Conservation (phyloP, 352 stramenopile genomes). For the Phytophthora kernoviae region DNA sequence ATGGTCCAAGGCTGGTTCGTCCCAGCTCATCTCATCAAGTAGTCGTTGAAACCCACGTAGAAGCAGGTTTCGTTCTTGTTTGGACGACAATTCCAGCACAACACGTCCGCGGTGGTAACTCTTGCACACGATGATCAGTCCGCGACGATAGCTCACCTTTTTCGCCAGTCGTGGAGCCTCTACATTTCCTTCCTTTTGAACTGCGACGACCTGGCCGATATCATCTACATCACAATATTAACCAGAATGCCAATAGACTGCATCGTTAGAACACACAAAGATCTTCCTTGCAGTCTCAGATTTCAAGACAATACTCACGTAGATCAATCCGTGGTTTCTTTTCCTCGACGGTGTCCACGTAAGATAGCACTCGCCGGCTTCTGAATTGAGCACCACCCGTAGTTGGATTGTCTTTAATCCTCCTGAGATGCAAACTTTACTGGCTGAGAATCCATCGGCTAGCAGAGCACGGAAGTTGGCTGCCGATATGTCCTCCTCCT, state of each 20-base stretch:
- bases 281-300: background rate
- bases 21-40: slow-evolving; percentile 51
- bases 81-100: slow-evolving; percentile 65
- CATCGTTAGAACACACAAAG: slow-evolving; percentile 1
- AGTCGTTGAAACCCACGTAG: slow-evolving; percentile 60
- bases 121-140: slow-evolving; percentile 70
- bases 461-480: slow-evolving; percentile 61
- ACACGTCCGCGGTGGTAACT: slow-evolving; percentile 66
- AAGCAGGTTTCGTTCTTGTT: slow-evolving; percentile 62
- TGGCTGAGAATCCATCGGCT: slow-evolving; percentile 53
- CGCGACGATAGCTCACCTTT: slow-evolving; percentile 69
- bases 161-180: slow-evolving; percentile 50
- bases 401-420: slow-evolving; percentile 71
- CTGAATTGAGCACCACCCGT: slow-evolving; percentile 47
- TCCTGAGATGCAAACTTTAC: slow-evolving; percentile 75
- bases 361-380: slow-evolving; percentile 63
- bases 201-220: slow-evolving; percentile 58
- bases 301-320: slow-evolving; percentile 36
- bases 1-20: slow-evolving; percentile 48
- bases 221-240: slow-evolving; percentile 48
- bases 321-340: slow-evolving; percentile 61
- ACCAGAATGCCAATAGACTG: background rate
- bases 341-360: slow-evolving; percentile 80
- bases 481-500: slow-evolving; percentile 53
- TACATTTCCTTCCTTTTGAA: slow-evolving; percentile 57